Evolutionary conservation across 768 basidiomycete species (phyloP), one percentile per base, ranked within the genome.

Genomic region (Panellus pusillus): DNA sequence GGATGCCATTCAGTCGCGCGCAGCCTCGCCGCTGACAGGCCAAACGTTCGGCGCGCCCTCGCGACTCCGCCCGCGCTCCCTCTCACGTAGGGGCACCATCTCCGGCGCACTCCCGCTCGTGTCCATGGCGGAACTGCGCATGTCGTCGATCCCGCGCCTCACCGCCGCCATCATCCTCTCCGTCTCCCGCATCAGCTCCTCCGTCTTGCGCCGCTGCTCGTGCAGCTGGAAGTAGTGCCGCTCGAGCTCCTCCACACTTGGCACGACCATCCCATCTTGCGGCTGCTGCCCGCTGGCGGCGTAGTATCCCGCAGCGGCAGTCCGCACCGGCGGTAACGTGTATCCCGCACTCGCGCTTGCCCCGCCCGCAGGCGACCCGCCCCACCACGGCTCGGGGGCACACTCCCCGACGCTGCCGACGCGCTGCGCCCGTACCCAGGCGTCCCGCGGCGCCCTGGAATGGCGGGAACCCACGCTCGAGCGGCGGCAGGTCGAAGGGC

Each of bases 161-260:
- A 93, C 73, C 19, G 84, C 82, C 35, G 72, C 76, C 78, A 93
- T 83, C 72, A 93, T 68, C 66, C 79, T 70, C 49, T 91, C 87
- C 62, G 90, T 93, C 70, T 77, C 80, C 60, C 84, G 80, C 54
- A 91, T 68, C 82, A 93, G 77, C 65, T 89, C 89, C 69, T 90
- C 81, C 72, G 87, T 73, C 66, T 78, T 72, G 63, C 72, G 73
- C 68, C 83, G 82, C 65, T 88, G 79, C 62, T 85, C 82, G 4
- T 72, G 70, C 49, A 93, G 74, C 62, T 85, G 79, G 17, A 70
- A 61, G 62, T 89, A 91, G 66, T 92, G 91, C 50, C 82, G 73
- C 68, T 87, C 87, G 58, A 93, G 70, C 59, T 93, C 91, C 7
- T 63, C 63, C 46, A 79, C 62, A 14, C 81, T 83, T 44, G 76